phyloP scores from a whole-genome alignment of 177 flowering plant species.

The Vitis hybrid region DNA sequence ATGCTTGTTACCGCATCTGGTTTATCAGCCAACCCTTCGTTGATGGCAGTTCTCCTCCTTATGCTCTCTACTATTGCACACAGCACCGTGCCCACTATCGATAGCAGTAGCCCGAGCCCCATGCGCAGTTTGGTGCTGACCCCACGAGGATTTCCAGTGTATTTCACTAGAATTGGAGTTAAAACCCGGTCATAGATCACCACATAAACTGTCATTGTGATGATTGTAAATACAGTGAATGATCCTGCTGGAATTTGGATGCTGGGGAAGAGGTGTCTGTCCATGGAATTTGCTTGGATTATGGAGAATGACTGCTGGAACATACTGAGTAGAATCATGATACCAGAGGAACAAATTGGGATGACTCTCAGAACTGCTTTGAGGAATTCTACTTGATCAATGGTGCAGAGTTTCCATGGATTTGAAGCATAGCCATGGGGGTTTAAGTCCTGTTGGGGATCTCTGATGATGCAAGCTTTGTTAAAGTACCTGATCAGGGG shows the following conservation, averaged over 20 bases:
- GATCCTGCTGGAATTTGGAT: slow-evolving; percentile 59
- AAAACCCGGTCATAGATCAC: slow-evolving; percentile 45
- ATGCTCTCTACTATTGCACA: slow-evolving; percentile 44
- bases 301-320: slow-evolving; percentile 11
- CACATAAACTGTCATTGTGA: slow-evolving; percentile 44
- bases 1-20: slow-evolving; percentile 20
- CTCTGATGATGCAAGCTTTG: slow-evolving; percentile 27
- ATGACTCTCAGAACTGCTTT: not conserved
- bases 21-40: not conserved
- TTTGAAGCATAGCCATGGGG: slow-evolving; percentile 17
- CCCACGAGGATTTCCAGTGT: slow-evolving; percentile 38
- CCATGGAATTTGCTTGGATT: slow-evolving; percentile 51
- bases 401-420: slow-evolving; percentile 31
- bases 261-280: slow-evolving; percentile 34
- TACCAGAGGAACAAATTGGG: slow-evolving; percentile 1
- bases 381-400: slow-evolving; percentile 19
- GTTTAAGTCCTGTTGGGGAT: slow-evolving; percentile 12
- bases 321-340: not conserved
- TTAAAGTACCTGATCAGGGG: slow-evolving; percentile 22
- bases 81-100: slow-evolving; percentile 31
- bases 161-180: slow-evolving; percentile 31
- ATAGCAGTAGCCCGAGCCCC: slow-evolving; percentile 55
- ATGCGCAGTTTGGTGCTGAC: slow-evolving; percentile 48
- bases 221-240: slow-evolving; percentile 42
- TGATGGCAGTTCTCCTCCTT: slow-evolving; percentile 27